Conservation (phyloP, 108 stramenopile genomes). For the Bacterosira constricta region DNA sequence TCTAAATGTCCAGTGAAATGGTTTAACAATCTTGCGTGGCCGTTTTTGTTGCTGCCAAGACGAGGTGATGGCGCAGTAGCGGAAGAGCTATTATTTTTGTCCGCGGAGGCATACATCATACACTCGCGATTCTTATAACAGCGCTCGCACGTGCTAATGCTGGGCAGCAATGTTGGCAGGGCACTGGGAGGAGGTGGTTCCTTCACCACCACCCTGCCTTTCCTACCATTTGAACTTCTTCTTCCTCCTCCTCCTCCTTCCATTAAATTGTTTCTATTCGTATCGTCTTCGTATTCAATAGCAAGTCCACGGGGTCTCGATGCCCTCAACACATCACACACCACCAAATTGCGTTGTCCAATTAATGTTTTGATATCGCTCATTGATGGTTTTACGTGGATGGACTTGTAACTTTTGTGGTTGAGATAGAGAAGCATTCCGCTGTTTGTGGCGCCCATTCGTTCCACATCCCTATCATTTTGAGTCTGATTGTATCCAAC, state of each 20-base stretch:
- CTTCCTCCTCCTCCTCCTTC: background rate
- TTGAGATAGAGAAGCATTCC: constrained; percentile 85
- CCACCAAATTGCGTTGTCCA: constrained; percentile 77
- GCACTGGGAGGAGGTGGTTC: constrained; percentile 44
- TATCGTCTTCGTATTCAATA: constrained; percentile 51
- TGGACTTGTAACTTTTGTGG: constrained; percentile 52
- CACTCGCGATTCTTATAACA: constrained; percentile 83
- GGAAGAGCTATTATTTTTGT: constrained; percentile 23
- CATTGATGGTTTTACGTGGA: constrained; percentile 67
- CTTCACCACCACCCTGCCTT: constrained; percentile 21
- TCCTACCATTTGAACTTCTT: background rate
- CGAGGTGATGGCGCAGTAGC: background rate
- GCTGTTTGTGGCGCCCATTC: constrained; percentile 50
- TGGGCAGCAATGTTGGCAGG: constrained; percentile 63
- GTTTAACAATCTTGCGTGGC: constrained; percentile 58
- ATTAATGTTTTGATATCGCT: constrained; percentile 75
- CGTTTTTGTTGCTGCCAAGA: background rate
- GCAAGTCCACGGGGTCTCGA: constrained; percentile 68
- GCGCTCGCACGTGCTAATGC: constrained; percentile 57
- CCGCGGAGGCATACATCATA: constrained; percentile 83
- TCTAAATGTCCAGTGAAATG: constrained; percentile 76
- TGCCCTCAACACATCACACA: constrained; percentile 55
- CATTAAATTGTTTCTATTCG: background rate
- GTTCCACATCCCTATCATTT: background rate
- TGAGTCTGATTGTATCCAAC: background rate